Evolutionary conservation across 805 yeast species (phyloP), one percentile per base, ranked within the genome.

Genomic region (Kluyveromyces starmeri): DNA sequence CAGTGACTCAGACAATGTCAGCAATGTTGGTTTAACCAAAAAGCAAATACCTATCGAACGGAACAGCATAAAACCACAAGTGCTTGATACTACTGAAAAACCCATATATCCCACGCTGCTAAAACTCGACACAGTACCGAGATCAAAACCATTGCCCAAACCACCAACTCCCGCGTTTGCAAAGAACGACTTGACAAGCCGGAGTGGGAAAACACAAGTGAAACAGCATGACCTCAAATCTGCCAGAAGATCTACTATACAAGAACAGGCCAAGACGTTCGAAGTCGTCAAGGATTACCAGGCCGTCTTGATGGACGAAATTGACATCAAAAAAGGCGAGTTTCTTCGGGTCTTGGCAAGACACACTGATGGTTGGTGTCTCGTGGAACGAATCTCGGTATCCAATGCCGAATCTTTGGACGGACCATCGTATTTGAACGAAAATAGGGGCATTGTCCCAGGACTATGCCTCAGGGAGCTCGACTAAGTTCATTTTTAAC

Each of bases 341-440:
- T 45, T 26, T 35, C 57, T 59, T 7, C 50, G 48, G 39, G 45
- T 64, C 1, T 37, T 64, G 6, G 65, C 67, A 2, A 53, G 55
- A 12, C 70, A 65, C 44, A 59, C 66, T 2, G 70, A 65, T 42
- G 68, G 68, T 3, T 65, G 70, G 70, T 64, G 67, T 37, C 42
- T 65, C 9, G 66, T 54, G 2, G 68, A 64, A 34, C 36, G 23
- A 16, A 37, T 18, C 28, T 38, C 4, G 28, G 33, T 20, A 3
- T 29, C 20, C 4, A 27, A 20, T 13, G 27, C 23, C 5, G 16
- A 25, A 9, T 40, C 37, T 6, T 36, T 37, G 7, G 41, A 39
- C n/a, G 50, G 45, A 10, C 37, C 38, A 27, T 32, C 39, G 4
- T 62, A 64, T 32, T 38, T 62, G 19, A 58, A 62, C 36, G 62